Percentiles rank a stretch among this genome's conserved stretches.
Conservation (phyloP, 345 rosid genomes). For the Euphorbia pulcherrima region DNA sequence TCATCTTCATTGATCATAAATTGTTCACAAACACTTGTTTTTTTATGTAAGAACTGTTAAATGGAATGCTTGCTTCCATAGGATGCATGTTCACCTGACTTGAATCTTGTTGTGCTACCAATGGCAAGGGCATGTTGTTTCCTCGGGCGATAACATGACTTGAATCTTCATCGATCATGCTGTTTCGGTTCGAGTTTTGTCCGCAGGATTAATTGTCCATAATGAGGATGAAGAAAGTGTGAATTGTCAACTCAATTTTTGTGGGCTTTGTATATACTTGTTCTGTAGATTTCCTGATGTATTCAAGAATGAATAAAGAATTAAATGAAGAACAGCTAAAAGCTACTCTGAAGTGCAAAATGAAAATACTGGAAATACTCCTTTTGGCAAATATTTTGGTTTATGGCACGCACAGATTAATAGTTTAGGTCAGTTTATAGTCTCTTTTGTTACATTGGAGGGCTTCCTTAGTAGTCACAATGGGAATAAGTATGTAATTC, state of each 20-base stretch:
- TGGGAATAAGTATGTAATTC: background rate
- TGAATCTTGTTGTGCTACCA: background rate
- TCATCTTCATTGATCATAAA: background rate
- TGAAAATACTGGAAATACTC: background rate
- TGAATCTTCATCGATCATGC: no score
- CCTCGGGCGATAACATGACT: background rate
- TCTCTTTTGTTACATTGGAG: background rate
- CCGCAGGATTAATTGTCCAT: background rate
- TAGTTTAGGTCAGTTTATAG: background rate
- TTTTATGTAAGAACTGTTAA: background rate
- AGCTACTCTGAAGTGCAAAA: background rate
- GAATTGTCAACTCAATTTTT: background rate
- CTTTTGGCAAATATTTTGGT: background rate
- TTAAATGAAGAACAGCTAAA: background rate
- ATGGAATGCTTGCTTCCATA: background rate
- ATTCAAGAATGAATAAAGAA: background rate
- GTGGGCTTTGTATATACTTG: background rate
- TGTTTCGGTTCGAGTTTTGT: no score
- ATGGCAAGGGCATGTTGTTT: background rate
- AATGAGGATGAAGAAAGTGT: conserved; percentile 1
- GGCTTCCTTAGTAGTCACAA: background rate
- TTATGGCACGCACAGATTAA: background rate
- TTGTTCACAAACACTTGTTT: background rate
- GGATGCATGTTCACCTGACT: background rate
- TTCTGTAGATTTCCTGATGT: background rate